A percentile compares a stretch with the other conserved stretches of the same genome.
phyloP scores from a whole-genome alignment of 176 grass and related monocot genomes.

The Poa annua region DNA sequence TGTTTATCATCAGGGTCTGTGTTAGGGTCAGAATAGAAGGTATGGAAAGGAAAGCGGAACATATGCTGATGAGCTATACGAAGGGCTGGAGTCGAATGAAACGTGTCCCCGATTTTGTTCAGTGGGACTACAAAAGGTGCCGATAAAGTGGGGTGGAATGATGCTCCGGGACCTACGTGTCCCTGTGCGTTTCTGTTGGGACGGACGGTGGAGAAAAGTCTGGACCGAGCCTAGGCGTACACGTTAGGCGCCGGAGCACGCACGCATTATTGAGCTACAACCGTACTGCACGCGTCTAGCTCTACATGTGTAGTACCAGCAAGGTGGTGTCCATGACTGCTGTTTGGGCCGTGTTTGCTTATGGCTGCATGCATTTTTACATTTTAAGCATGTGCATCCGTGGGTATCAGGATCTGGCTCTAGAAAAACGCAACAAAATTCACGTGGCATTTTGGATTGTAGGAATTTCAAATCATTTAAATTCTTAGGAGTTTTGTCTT shows the following conservation, averaged over 20 bases:
- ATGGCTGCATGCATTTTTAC: no score
- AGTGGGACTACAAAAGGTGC: background rate
- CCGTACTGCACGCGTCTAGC: background rate
- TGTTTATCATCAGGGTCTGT: background rate
- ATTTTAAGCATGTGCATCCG: no score
- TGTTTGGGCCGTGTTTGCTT: no score
- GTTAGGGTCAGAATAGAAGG: slow-evolving; percentile 4
- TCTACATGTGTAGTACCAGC: no score
- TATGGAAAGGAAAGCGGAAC: background rate
- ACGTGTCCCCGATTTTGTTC: background rate
- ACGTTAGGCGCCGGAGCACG: slow-evolving; percentile 13
- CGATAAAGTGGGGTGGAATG: background rate
- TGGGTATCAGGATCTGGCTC: no score
- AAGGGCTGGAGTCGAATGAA: slow-evolving; percentile 5
- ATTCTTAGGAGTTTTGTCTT: no score
- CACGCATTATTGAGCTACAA: background rate
- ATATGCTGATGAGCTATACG: slow-evolving; percentile 34
- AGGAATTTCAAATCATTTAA: no score
- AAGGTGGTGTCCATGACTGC: no score
- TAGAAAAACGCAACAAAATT: no score
- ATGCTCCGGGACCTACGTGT: slow-evolving; percentile 35
- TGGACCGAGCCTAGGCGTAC: background rate
- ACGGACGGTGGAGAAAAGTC: background rate
- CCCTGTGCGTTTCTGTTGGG: slow-evolving; percentile 16
- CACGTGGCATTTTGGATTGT: no score